These are phyloP conservation scores for Pichia insulana DNA, from an alignment of 805 yeast genomes.

Conservation along the genomic window DNA sequence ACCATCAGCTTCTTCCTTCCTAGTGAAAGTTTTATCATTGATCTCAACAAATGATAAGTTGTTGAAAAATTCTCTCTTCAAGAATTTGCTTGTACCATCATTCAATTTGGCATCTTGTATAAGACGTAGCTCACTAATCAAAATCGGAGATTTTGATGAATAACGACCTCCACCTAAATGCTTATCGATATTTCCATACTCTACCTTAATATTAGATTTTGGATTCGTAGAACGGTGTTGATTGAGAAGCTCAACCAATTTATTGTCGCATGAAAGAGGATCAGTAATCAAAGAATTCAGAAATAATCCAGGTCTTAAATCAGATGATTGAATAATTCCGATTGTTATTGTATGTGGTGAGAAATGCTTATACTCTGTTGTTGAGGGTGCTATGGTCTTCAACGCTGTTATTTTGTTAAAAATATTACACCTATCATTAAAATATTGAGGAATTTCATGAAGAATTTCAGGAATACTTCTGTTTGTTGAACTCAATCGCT, in stretches of 20 bases:
- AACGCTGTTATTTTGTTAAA: conserved; percentile 14
- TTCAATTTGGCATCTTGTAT: conserved; percentile 23
- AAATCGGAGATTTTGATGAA: conserved; percentile 24
- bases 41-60: conserved; percentile 26
- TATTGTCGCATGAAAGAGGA: conserved; percentile 23
- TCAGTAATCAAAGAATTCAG: conserved; percentile 23
- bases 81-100: conserved; percentile 12
- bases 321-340: conserved; percentile 22
- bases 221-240: conserved; percentile 8
- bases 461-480: conserved; percentile 8
- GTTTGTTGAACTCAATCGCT: not conserved
- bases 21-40: conserved; percentile 9
- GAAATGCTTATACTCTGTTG: conserved; percentile 8
- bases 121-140: conserved; percentile 22
- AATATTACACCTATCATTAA: conserved; percentile 9
- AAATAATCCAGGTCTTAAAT: conserved; percentile 17
- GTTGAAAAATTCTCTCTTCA: conserved; percentile 22
- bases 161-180: conserved; percentile 11
- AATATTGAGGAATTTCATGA: conserved; percentile 11
- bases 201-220: conserved; percentile 11
- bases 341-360: conserved; percentile 19
- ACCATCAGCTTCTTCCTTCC: conserved; percentile 11
- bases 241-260: conserved; percentile 13
- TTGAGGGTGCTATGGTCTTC: conserved; percentile 11
- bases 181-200: conserved; percentile 10